A percentile compares a stretch with the other conserved stretches of the same genome.
Evolutionary conservation across 2,329 filamentous ascomycete genomes (phyloP).

Genomic region (Atkinsonella texensis): DNA sequence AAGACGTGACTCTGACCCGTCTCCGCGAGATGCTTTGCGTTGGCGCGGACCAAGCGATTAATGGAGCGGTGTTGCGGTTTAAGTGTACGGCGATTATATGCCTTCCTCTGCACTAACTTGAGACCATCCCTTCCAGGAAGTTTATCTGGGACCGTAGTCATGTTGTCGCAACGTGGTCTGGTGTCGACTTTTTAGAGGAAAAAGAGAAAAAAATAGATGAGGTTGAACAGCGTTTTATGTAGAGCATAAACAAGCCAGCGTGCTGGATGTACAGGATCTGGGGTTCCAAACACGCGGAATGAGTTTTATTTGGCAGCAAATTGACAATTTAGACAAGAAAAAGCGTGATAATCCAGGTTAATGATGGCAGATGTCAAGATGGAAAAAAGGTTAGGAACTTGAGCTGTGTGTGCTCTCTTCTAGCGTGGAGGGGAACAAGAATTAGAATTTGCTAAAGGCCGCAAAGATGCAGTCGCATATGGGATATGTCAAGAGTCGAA

Average conservation of each 20-base stretch:
- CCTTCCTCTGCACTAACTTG: background rate
- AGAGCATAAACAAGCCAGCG: no score
- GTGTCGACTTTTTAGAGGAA: background rate
- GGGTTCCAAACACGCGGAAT: background rate
- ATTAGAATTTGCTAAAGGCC: background rate
- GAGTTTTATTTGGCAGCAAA: background rate
- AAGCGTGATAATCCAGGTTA: background rate
- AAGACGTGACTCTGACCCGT: slow-evolving; percentile 6
- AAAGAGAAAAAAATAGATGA: background rate
- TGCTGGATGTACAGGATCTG: background rate
- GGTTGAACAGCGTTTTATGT: background rate
- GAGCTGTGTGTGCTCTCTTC: background rate
- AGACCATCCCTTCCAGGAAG: background rate
- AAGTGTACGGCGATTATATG: slow-evolving; percentile 1
- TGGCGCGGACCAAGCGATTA: slow-evolving; percentile 19
- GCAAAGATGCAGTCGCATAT: background rate
- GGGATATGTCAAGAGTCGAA: background rate
- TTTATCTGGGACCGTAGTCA: background rate
- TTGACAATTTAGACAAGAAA: background rate
- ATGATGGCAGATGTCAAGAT: background rate
- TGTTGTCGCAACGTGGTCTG: background rate
- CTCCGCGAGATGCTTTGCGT: slow-evolving; percentile 19
- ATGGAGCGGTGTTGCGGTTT: slow-evolving; percentile 5
- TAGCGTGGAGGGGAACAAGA: background rate
- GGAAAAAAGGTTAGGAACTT: background rate